Base-by-base conservation (phyloP, 768 basidiomycete genomes). In the Suillus plorans region DNA sequence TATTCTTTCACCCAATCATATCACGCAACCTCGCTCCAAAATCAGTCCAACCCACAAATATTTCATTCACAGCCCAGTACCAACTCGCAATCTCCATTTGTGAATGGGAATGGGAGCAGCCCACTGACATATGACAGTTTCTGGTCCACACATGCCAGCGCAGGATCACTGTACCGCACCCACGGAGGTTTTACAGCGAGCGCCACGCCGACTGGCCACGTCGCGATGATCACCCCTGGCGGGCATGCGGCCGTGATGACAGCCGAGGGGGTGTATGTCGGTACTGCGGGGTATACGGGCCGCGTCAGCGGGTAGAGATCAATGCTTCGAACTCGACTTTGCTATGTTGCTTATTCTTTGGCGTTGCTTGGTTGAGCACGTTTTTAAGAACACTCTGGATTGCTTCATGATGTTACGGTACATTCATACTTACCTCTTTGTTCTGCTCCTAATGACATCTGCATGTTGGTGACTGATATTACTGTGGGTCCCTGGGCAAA, bases 51-150 rank as follows among this genome's bases (percentile, higher is more conserved):
- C 64, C 58, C 61, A 18, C 44, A 36, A 34, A 22, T 42, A 44
- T 31, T 16, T 22, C 55, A 31, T 34, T 22, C 34, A 7, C 56
- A 64, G 60, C 20, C 58, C 34, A 37, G 34, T 44, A 6, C 61
- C 16, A 63, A n/a, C 44, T 36, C 49, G 58, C 71, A 73, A 73
- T 63, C 72, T 70, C 63, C 71, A 68, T 53, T 77, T 75, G 65
- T 61, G 72, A 25, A 42, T 28, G 57, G 39, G 14, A 59, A 28
- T 20, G 58, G 58, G 25, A 59, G 67, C 66, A 18, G 49, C 66
- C n/a, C 72, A 13, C 74, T 86, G 52, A 86, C 86, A 3, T 88
- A 88, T 67, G 87, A 87, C 69, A 85, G 84, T 0, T 88, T 87
- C 69, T 88, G 86, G 87, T 86, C 86, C 2, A 79, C 84, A 8